Base-by-base conservation (phyloP, 306 rosid genomes). In the Elaeagnus macrophylla region DNA sequence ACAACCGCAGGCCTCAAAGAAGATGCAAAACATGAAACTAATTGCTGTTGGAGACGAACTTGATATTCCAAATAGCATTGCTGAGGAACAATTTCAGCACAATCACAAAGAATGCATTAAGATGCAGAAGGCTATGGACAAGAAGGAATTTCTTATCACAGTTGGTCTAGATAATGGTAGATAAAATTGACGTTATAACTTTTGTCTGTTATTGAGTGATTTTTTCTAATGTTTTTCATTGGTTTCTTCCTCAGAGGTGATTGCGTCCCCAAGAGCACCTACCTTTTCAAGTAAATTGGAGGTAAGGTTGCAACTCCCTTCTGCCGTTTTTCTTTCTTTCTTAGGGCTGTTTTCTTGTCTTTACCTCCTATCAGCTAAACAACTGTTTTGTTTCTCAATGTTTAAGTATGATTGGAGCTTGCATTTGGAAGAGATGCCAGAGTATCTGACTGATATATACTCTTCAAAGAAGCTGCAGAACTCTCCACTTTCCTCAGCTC, bases 41-140 rank as follows among this genome's bases (percentile, higher is more conserved):
- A 63, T 56, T 46, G 63, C 36, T 17, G 49, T 56, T 57, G 44
- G 57, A 40, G 73, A 73, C 48, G 78, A 74, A 45, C 52, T 48
- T 39, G 47, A 57, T 68, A 46, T 20, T 40, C 81, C 62, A 8
- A 5, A 25, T 25, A 68, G 64, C 48, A 67, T 80, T 49, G 77
- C 77, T 38, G 83, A 77, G 54, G 91, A 82, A 59, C 59, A 35
- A 9, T 71, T 70, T 16, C 51, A 68, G 55, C 85, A 86, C 37
- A 39, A 86, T 49, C 95, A 82, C 60, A 35, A 52, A 6, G 54
- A 73, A 63, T 86, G 95, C 55, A 66, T 82, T 52, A 66, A 73
- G 59, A 71, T 81, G 40, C 75, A 61, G 54, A 50, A 14, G 66
- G 13, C 66, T 38, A 11, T 53, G 59, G 61, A 70, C 11, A 38